Evolutionary conservation across 2,329 filamentous ascomycete species (phyloP).

Genomic region (Fusarium duplospermum): DNA sequence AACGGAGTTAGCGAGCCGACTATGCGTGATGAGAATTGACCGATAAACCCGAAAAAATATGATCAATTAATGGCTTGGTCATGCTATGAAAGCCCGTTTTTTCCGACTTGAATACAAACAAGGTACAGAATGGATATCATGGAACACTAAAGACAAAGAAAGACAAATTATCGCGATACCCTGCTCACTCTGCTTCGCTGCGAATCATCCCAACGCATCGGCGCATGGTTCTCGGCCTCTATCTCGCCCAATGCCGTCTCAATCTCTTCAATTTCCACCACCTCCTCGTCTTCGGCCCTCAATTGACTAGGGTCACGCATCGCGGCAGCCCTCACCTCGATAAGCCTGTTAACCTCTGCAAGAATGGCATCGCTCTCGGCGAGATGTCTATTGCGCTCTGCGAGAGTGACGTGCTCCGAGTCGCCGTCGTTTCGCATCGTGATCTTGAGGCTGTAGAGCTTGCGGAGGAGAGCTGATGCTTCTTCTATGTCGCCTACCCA

Average conservation of each 20-base stretch:
- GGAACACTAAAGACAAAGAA: not conserved
- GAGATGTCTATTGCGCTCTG: not conserved
- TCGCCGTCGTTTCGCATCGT: not conserved
- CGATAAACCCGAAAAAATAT: slow-evolving; percentile 2
- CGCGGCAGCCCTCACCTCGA: not conserved
- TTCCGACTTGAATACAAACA: not conserved
- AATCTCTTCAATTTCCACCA: not conserved
- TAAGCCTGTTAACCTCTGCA: not conserved
- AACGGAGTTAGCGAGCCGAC: not conserved
- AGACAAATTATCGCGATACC: not conserved
- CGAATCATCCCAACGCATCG: not conserved
- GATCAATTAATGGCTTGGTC: not conserved
- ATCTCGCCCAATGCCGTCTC: not conserved
- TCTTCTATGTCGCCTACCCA: not conserved
- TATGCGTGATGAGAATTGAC: not conserved
- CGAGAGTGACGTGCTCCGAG: not conserved
- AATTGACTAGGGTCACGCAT: not conserved
- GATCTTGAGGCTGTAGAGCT: not conserved
- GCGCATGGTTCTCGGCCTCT: not conserved
- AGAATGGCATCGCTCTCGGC: not conserved
- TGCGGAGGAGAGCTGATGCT: not conserved
- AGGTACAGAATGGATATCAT: not conserved
- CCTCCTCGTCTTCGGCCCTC: not conserved
- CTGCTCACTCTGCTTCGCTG: not conserved
- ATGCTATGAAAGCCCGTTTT: not conserved